phyloP scores from a whole-genome alignment of 306 rosid species.

The Delonix regia region DNA sequence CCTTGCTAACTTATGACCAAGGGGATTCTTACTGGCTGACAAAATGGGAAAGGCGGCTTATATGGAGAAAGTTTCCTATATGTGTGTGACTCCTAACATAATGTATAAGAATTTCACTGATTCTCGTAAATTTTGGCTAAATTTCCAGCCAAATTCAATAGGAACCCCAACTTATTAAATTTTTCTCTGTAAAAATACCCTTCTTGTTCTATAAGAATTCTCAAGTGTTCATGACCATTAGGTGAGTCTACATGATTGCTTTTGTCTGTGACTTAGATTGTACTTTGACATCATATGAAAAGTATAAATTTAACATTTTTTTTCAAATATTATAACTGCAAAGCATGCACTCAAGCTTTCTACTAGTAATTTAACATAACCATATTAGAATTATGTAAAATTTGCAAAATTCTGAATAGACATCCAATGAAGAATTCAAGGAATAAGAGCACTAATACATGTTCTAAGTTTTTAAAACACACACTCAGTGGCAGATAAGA shows the following conservation, averaged over 20 bases:
- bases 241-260: not conserved
- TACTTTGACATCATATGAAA: not conserved
- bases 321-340: not conserved
- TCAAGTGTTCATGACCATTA: constrained; percentile 6
- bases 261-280: not conserved
- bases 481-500: not conserved
- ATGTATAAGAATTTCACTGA: not conserved
- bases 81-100: not conserved
- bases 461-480: not conserved
- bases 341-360: constrained; percentile 23
- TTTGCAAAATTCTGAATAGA: not conserved
- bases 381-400: not conserved
- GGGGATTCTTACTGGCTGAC: not conserved
- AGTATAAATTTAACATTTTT: not conserved
- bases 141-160: constrained; percentile 4
- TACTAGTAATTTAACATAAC: not conserved
- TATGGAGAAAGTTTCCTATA: not conserved
- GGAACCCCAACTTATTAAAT: constrained; percentile 1
- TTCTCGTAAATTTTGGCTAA: not conserved
- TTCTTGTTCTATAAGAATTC: not conserved
- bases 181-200: not conserved
- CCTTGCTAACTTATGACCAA: not conserved
- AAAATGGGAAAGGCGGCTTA: not conserved
- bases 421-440: not conserved
- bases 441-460: not conserved